Evolutionary conservation across 495 filamentous ascomycete species (phyloP).

Genomic region (Thermothielavioides terrestris): DNA sequence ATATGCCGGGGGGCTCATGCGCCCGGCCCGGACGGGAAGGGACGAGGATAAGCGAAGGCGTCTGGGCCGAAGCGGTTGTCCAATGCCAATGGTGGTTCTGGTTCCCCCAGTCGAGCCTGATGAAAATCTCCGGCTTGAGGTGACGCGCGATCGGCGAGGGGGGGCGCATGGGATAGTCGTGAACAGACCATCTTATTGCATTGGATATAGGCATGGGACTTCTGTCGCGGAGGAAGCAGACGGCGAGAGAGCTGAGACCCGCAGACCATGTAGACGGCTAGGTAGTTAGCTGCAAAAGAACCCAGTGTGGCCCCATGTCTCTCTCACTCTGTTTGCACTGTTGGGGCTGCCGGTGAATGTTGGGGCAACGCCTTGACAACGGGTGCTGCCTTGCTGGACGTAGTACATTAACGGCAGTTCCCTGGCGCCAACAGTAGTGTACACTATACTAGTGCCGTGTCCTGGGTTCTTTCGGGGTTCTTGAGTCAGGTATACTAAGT

Average conservation of each 20-base stretch:
- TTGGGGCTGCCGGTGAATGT: not conserved
- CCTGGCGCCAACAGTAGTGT: too few species aligned
- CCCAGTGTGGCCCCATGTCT: not conserved
- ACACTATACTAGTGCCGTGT: too few species aligned
- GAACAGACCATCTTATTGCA: not conserved
- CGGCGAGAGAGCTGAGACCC: not conserved
- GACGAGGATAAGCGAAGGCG: not conserved
- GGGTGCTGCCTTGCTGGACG: not conserved
- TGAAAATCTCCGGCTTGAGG: too few species aligned
- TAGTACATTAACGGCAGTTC: too few species aligned
- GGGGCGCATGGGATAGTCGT: too few species aligned
- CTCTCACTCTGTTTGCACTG: not conserved
- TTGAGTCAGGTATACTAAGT: too few species aligned
- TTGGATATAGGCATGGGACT: not conserved
- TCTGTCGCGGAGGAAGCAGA: not conserved
- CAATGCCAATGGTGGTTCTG: too few species aligned
- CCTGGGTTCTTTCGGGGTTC: too few species aligned
- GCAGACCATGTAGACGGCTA: not conserved
- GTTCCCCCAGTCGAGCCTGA: too few species aligned
- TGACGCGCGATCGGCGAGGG: too few species aligned
- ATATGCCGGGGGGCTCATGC: slow-evolving; percentile 2
- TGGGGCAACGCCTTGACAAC: not conserved
- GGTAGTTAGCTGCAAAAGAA: not conserved
- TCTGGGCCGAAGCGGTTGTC: not conserved
- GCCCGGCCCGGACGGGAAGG: slow-evolving; percentile 5